A percentile compares a stretch with the other conserved stretches of the same genome.
Evolutionary conservation across 2,329 filamentous ascomycete species (phyloP).

Genomic region (Colletotrichum abscissum): DNA sequence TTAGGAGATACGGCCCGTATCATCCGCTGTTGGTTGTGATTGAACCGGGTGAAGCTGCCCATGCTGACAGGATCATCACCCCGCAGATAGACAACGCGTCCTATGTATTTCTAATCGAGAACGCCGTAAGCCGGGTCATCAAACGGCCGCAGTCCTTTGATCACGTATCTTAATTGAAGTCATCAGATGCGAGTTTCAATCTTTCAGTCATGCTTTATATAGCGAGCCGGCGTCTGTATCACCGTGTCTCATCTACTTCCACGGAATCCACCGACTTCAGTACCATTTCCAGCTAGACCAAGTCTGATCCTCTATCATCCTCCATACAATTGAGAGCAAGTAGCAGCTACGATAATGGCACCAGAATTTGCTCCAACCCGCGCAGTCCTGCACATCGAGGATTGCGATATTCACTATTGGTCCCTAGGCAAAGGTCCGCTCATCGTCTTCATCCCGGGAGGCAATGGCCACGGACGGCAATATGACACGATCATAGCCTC

Average conservation of each 20-base stretch:
- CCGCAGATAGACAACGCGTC: background rate
- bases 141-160: background rate
- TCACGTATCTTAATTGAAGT: background rate
- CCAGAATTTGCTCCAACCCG: slow-evolving; percentile 39
- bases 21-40: too few species aligned
- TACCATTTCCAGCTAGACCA: background rate
- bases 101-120: background rate
- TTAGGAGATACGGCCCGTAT: background rate
- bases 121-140: background rate
- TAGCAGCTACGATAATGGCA: background rate
- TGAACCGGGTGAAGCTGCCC: too few species aligned
- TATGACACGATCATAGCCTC: slow-evolving; percentile 43
- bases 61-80: background rate
- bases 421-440: slow-evolving; percentile 44
- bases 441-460: slow-evolving; percentile 46
- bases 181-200: background rate
- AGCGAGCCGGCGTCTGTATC: background rate
- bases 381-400: slow-evolving; percentile 42
- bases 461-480: slow-evolving; percentile 47
- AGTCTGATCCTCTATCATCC: background rate
- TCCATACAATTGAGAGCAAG: too few species aligned
- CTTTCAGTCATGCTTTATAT: background rate
- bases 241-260: background rate
- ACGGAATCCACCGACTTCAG: background rate
- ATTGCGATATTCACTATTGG: slow-evolving; percentile 46